Evolutionary conservation across 768 basidiomycete species (phyloP).

Genomic region (Tylopilus felleus): DNA sequence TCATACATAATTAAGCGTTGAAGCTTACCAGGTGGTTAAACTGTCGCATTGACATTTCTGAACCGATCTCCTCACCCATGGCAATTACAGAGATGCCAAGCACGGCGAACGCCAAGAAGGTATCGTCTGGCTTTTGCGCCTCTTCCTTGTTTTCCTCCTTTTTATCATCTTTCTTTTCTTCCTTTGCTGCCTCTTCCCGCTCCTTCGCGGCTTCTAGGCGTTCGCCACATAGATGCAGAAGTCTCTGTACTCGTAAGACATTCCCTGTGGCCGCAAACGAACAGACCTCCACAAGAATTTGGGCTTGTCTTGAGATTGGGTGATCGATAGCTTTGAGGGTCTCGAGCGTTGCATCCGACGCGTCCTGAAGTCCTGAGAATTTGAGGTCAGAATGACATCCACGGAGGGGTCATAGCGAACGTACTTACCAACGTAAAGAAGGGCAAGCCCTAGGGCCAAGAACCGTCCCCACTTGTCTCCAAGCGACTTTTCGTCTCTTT

Average conservation of each 20-base stretch:
- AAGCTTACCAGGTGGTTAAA: constrained; percentile 89
- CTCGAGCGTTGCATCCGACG: constrained; percentile 89
- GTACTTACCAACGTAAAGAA: constrained; percentile 82
- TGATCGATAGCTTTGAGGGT: constrained; percentile 92
- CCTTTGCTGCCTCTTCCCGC: constrained; percentile 33
- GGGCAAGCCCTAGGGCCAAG: constrained; percentile 82
- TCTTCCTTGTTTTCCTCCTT: constrained; percentile 59
- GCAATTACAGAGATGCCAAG: constrained; percentile 91
- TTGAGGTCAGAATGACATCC: constrained; percentile 7
- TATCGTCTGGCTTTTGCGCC: constrained; percentile 57
- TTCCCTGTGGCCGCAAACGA: constrained; percentile 95
- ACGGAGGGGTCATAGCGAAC: not conserved
- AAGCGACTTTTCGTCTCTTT: constrained; percentile 68
- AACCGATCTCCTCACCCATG: constrained; percentile 98
- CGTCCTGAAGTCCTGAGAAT: constrained; percentile 78
- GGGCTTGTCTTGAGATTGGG: constrained; percentile 85
- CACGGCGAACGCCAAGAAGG: constrained; percentile 89
- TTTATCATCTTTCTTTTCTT: constrained; percentile 54
- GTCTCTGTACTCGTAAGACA: constrained; percentile 86
- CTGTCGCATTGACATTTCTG: constrained; percentile 95
- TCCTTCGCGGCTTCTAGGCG: constrained; percentile 59
- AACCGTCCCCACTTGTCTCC: constrained; percentile 95
- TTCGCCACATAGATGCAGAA: constrained; percentile 93
- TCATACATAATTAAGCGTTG: not conserved
- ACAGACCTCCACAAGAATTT: constrained; percentile 90